Percentiles rank a stretch among this genome's conserved stretches.
phyloP scores from a whole-genome alignment of 2,329 filamentous ascomycete genomes.

The Paraphaeosphaeria minitans region DNA sequence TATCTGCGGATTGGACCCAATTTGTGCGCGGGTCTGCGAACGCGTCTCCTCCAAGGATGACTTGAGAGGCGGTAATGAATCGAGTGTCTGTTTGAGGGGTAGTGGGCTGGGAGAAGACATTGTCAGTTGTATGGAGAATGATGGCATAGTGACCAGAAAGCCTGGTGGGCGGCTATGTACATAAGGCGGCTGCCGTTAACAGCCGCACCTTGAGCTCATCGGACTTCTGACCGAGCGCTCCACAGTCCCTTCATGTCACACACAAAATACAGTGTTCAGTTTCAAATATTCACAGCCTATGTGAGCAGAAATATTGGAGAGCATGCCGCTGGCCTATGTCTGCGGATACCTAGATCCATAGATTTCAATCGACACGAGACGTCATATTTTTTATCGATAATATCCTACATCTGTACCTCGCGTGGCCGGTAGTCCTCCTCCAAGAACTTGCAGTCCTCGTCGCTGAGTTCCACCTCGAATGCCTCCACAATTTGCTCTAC shows the following conservation, averaged over 20 bases:
- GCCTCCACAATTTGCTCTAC: conserved; percentile 46
- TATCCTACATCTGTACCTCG: not conserved
- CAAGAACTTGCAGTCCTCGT: conserved; percentile 45
- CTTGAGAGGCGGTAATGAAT: conserved; percentile 21
- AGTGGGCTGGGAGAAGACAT: not conserved
- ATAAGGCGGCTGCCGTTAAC: not conserved
- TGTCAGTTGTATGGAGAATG: not conserved
- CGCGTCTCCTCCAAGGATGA: conserved; percentile 24
- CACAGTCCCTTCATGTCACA: not conserved
- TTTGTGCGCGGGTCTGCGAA: conserved; percentile 25
- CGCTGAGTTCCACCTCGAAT: conserved; percentile 36
- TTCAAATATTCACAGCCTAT: too few relatives aligned
- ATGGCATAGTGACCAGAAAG: not conserved
- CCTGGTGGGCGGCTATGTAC: not conserved
- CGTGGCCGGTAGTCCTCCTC: conserved; percentile 27
- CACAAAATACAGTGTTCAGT: not conserved
- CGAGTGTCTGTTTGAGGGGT: conserved; percentile 19
- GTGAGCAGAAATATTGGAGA: too few relatives aligned
- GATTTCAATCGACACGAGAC: not conserved
- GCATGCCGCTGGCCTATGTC: too few relatives aligned
- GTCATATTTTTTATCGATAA: not conserved
- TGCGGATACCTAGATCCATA: too few relatives aligned
- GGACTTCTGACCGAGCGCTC: not conserved
- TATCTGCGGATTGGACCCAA: conserved; percentile 22
- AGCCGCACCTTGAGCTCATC: not conserved